These are phyloP conservation scores for Stentor roeselii DNA, from an alignment of 73 alveolate species.

Conservation along the genomic window DNA sequence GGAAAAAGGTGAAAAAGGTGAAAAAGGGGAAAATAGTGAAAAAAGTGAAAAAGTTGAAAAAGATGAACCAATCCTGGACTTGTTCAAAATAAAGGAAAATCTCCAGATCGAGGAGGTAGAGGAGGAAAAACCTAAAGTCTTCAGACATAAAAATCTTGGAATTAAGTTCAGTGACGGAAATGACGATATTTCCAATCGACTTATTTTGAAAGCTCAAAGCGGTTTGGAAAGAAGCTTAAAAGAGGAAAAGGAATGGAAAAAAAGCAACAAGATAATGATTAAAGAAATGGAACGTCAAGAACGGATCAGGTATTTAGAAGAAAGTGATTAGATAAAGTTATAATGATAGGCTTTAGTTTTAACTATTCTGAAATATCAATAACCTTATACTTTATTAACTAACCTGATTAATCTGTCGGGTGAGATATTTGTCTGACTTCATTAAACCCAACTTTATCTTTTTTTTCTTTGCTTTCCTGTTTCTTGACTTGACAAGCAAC, in stretches of 20 bases:
- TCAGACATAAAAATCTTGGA: too few species aligned
- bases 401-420: too few species aligned
- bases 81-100: not conserved
- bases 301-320: not conserved
- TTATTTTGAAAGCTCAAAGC: not conserved
- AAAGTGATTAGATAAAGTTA: not conserved
- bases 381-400: too few species aligned
- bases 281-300: not conserved
- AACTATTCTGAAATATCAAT: too few species aligned
- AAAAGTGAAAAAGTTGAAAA: constrained; percentile 43
- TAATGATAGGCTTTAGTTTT: too few species aligned
- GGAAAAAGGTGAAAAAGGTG: constrained; percentile 32
- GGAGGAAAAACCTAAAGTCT: not conserved
- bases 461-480: too few species aligned
- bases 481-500: too few species aligned
- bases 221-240: not conserved
- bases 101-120: too few species aligned
- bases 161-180: not conserved
- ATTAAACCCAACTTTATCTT: too few species aligned
- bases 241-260: not conserved
- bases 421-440: too few species aligned
- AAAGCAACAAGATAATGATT: too few species aligned
- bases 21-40: constrained; percentile 37
- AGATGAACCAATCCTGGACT: not conserved
- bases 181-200: not conserved